phyloP scores from a whole-genome alignment of 352 stramenopile species.

The Pelagophyceae sp. region DNA sequence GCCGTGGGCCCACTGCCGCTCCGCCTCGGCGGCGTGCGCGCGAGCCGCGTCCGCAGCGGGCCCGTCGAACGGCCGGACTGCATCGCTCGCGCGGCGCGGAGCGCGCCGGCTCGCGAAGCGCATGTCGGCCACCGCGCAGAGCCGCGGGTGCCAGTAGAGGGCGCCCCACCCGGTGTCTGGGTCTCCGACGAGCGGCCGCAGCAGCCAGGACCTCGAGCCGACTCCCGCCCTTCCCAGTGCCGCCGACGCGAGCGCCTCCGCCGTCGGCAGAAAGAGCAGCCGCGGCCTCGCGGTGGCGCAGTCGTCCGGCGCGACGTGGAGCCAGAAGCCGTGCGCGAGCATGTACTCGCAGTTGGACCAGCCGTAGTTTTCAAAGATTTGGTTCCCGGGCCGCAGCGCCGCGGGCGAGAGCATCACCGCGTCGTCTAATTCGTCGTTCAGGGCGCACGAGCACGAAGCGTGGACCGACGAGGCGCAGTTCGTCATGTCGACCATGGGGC shows the following conservation, averaged over 20 bases:
- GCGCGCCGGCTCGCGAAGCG: background rate
- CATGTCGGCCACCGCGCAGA: background rate
- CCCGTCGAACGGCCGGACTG: background rate
- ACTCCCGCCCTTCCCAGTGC: no score
- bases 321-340: slow-evolving; percentile 76
- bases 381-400: background rate
- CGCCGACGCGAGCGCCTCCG: background rate
- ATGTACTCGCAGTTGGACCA: slow-evolving; percentile 86
- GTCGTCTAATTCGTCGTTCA: background rate
- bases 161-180: background rate
- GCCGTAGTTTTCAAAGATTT: slow-evolving; percentile 83
- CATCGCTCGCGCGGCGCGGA: background rate
- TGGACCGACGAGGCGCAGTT: background rate
- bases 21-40: background rate
- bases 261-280: background rate
- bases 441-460: background rate
- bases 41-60: background rate
- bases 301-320: slow-evolving; percentile 64
- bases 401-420: background rate
- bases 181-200: background rate
- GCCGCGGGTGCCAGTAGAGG: background rate
- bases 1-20: background rate
- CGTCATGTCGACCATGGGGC: slow-evolving; percentile 12
- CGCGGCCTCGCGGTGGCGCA: slow-evolving; percentile 42
- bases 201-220: no score